Base-by-base conservation (phyloP, 2,329 filamentous ascomycete genomes). In the Arthrobotrys sphaeroides region DNA sequence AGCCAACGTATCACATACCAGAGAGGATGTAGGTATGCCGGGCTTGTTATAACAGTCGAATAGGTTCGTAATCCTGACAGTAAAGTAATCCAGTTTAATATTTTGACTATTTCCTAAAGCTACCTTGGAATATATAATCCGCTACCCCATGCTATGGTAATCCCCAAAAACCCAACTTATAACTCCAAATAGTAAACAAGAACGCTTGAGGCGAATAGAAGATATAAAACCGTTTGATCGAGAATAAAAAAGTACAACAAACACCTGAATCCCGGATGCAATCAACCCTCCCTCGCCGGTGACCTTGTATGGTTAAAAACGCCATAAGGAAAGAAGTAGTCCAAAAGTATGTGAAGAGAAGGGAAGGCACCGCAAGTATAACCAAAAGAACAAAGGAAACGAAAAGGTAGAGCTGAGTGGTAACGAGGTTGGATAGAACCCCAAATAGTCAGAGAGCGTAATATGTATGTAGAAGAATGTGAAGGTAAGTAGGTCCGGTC, bases 281-380 rank as follows among this genome's bases (percentile, higher is more conserved):
- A 55, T 38, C 36, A 36, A 16, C 51, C 51, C 51, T 55, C 51
- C 51, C 28, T 55, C 38, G 7, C 40, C 40, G 10, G 47, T 47
- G 16, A 22, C 16, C 24, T 47, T 31, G 24, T 12, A 60, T 33
- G 22, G 16, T n/a, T 62, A 47, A 16, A 20, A 43, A 45, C 40
- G 26, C 38, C 43, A 16, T 20, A 43, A 62, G 28, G 31, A 45
- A 45, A 43, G 7, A 60, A 42, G 55, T 43, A 10, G 12, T 26
- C 20, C 36, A 31, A 18, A 60, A 62, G 57, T 62, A 62, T 45
- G 40, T 62, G 16, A 22, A 33, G 55, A 59, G 22, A 28, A 45
- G 26, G 0, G 55, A 60, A 45, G 16, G 7, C 4, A 31, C 18
- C 12, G 12, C 16, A 20, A n/a, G 31, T 13, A 40, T n/a, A n/a